These are phyloP conservation scores for Termitomyces sp. DNA, from an alignment of 1,284 basidiomycete genomes.

Conservation along the genomic window DNA sequence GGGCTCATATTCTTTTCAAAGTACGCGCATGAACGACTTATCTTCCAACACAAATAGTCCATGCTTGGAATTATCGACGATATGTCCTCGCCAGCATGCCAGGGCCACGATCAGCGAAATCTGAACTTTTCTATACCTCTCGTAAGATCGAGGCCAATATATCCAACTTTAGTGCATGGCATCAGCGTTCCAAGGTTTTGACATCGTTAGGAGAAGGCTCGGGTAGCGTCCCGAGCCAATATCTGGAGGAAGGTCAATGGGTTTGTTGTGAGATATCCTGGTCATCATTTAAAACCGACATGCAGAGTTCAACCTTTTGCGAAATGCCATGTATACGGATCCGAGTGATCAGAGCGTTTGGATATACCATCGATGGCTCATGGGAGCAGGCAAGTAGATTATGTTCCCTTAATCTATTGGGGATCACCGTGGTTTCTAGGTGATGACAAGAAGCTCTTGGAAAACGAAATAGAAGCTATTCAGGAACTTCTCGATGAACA, in stretches of 20 bases:
- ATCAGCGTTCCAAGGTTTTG: slow-evolving; percentile 88
- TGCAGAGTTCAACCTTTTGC: slow-evolving; percentile 86
- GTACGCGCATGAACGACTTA: neutral
- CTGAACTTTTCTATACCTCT: slow-evolving; percentile 80
- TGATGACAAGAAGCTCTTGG: slow-evolving; percentile 49
- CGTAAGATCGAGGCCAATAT: slow-evolving; percentile 93
- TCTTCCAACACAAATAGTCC: slow-evolving; percentile 48
- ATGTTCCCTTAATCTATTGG: neutral
- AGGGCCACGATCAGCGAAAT: slow-evolving; percentile 40
- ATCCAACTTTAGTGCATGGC: slow-evolving; percentile 99
- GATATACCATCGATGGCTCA: slow-evolving; percentile 97
- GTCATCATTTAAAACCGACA: neutral
- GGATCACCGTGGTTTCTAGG: slow-evolving; percentile 32
- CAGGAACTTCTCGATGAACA: slow-evolving; percentile 87
- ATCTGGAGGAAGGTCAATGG: slow-evolving; percentile 60
- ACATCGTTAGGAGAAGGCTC: slow-evolving; percentile 61
- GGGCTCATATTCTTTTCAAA: slow-evolving; percentile 25
- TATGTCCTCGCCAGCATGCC: slow-evolving; percentile 75
- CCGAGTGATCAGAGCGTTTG: slow-evolving; percentile 95
- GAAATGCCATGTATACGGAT: slow-evolving; percentile 95
- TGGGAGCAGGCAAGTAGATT: slow-evolving; percentile 59
- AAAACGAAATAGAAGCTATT: slow-evolving; percentile 79
- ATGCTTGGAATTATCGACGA: slow-evolving; percentile 89
- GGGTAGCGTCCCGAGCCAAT: slow-evolving; percentile 42
- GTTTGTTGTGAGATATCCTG: slow-evolving; percentile 1